Percentiles rank a stretch among this genome's conserved stretches.
phyloP scores from a whole-genome alignment of 1,139 yeast genomes.

The Sugiyamaella pinicola region DNA sequence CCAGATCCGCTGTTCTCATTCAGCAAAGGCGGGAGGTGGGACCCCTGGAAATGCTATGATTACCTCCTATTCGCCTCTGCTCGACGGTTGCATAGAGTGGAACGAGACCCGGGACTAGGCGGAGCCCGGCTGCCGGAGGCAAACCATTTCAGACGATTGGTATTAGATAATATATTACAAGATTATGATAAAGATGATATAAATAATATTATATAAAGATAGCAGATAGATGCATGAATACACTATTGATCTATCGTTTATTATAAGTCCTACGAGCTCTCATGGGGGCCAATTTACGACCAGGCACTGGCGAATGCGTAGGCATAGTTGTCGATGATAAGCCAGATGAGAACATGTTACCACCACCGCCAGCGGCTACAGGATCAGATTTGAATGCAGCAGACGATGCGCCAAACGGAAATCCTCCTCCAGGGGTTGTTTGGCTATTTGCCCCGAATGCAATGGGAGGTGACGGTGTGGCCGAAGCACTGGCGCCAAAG shows the following conservation, averaged over 20 bases:
- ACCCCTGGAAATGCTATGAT: too few relatives aligned
- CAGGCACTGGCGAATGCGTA: conserved; percentile 10
- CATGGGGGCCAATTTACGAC: conserved; percentile 18
- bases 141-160: neutral
- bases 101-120: too few relatives aligned
- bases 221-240: neutral
- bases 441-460: conserved; percentile 1
- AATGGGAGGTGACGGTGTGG: conserved; percentile 2
- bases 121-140: too few relatives aligned
- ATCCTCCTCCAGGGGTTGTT: conserved; percentile 8
- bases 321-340: neutral
- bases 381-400: neutral
- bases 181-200: neutral
- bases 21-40: too few relatives aligned
- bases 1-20: too few relatives aligned
- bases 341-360: conserved; percentile 16
- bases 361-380: conserved; percentile 1
- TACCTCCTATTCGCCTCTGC: too few relatives aligned
- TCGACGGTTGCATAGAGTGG: too few relatives aligned
- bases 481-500: conserved; percentile 3
- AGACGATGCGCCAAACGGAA: conserved; percentile 16
- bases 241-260: conserved; percentile 13
- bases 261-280: conserved; percentile 11
- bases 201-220: conserved; percentile 5
- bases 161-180: conserved; percentile 6